Conservation (phyloP, 2,329 filamentous ascomycete genomes). For the Alternaria postmessia region DNA sequence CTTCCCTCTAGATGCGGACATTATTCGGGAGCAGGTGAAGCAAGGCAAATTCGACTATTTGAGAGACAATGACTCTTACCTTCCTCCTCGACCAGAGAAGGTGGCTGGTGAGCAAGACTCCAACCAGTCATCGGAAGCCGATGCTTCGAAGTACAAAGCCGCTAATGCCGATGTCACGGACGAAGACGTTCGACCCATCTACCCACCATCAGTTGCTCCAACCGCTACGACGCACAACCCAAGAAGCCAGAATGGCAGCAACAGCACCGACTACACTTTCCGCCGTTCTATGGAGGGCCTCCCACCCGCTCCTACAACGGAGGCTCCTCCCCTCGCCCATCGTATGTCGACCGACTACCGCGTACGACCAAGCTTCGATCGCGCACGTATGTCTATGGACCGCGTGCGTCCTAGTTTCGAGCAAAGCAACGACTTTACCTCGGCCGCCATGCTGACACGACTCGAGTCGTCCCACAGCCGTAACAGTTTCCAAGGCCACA, state of each 20-base stretch:
- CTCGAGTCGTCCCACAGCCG: slow-evolving; percentile 72
- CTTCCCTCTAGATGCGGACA: slow-evolving; percentile 90
- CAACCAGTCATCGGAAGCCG: slow-evolving; percentile 64
- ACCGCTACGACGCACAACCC: slow-evolving; percentile 75
- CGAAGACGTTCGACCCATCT: slow-evolving; percentile 91
- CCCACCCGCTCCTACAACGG: slow-evolving; percentile 38
- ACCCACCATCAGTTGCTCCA: slow-evolving; percentile 84
- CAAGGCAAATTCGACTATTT: slow-evolving; percentile 83
- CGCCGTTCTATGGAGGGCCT: slow-evolving; percentile 49
- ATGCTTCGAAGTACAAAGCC: slow-evolving; percentile 53
- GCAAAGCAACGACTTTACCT: slow-evolving; percentile 88
- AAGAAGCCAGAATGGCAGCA: slow-evolving; percentile 87
- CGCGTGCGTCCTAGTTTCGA: slow-evolving; percentile 84
- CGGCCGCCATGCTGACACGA: slow-evolving; percentile 81
- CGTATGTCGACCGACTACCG: slow-evolving; percentile 44
- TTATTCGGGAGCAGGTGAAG: slow-evolving; percentile 89
- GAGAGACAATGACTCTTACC: slow-evolving; percentile 62
- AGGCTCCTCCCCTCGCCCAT: slow-evolving; percentile 38
- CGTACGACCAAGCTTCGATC: slow-evolving; percentile 84
- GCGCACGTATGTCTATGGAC: slow-evolving; percentile 87
- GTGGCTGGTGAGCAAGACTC: slow-evolving; percentile 60
- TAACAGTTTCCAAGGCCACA: slow-evolving; percentile 34
- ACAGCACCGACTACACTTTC: slow-evolving; percentile 87
- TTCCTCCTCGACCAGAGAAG: slow-evolving; percentile 55
- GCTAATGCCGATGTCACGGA: slow-evolving; percentile 65